Conservation (phyloP, 441 rosid genomes). For the Mallotus repandus region DNA sequence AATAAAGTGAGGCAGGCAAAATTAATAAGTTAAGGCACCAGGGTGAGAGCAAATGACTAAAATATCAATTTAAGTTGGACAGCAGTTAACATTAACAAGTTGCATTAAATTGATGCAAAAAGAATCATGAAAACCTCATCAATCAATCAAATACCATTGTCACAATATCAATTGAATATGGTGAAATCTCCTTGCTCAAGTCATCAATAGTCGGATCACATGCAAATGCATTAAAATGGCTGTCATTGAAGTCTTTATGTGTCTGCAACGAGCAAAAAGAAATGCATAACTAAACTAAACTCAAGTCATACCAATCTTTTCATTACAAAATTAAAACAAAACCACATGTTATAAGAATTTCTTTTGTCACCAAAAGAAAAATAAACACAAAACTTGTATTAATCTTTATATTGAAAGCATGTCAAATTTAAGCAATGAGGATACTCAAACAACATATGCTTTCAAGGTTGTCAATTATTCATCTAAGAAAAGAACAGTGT, state of each 20-base stretch:
- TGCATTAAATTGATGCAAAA: neutral
- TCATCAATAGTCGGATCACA: conserved; percentile 80
- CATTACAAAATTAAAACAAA: neutral
- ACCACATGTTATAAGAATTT: neutral
- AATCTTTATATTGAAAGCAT: neutral
- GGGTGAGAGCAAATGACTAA: conserved; percentile 4
- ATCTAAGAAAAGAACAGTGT: neutral
- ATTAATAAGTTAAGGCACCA: conserved; percentile 9
- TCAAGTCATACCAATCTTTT: neutral
- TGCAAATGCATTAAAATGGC: conserved; percentile 55
- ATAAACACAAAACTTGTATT: neutral
- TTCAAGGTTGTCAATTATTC: neutral
- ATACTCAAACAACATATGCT: conserved; percentile 7
- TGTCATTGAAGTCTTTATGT: conserved; percentile 74
- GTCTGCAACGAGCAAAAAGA: conserved; percentile 45
- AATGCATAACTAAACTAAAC: conserved; percentile 2
- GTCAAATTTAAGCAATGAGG: neutral
- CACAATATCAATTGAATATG: conserved; percentile 79
- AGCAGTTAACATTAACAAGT: conserved; percentile 6
- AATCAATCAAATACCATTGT: conserved; percentile 66
- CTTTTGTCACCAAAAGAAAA: neutral
- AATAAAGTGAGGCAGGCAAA: conserved; percentile 6
- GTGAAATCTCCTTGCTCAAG: conserved; percentile 65
- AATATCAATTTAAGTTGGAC: conserved; percentile 2
- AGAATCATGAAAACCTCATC: conserved; percentile 15